These are phyloP conservation scores for Gossypium lobatum DNA, from an alignment of 441 rosid genomes.

Conservation along the genomic window DNA sequence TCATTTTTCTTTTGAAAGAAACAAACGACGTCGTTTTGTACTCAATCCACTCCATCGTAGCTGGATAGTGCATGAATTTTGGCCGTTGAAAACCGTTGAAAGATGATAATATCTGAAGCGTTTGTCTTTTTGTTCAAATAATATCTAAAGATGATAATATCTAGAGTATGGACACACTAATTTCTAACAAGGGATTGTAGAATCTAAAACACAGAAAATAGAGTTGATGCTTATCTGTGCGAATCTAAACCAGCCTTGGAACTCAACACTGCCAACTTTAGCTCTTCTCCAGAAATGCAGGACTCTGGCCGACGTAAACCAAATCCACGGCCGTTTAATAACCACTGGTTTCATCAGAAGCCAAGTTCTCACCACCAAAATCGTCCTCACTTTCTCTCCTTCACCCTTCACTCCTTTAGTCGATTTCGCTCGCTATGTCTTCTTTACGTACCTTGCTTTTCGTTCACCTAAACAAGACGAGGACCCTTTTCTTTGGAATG, in stretches of 20 bases:
- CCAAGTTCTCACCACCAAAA: constrained; percentile 41
- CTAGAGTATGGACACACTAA: neutral
- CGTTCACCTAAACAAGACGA: neutral
- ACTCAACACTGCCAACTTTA: constrained; percentile 41
- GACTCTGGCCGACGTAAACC: constrained; percentile 34
- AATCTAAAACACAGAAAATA: neutral
- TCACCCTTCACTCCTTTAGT: constrained; percentile 37
- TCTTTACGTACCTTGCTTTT: constrained; percentile 33
- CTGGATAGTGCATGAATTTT: neutral
- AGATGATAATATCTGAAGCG: constrained; percentile 6
- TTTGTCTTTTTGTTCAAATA: neutral
- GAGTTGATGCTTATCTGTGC: constrained; percentile 39
- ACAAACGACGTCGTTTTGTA: neutral
- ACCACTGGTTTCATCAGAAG: constrained; percentile 49
- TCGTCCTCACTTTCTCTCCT: constrained; percentile 47
- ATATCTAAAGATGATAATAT: neutral
- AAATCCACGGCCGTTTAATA: constrained; percentile 53
- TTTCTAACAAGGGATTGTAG: neutral
- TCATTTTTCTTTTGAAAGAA: neutral
- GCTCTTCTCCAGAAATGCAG: constrained; percentile 40
- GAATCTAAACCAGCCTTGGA: constrained; percentile 48
- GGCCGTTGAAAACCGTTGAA: constrained; percentile 8
- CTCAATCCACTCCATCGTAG: neutral
- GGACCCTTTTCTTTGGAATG: constrained; percentile 78
- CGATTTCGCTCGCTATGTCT: constrained; percentile 53